phyloP scores from a whole-genome alignment of 1,284 basidiomycete genomes.

The Athelia psychrophila region DNA sequence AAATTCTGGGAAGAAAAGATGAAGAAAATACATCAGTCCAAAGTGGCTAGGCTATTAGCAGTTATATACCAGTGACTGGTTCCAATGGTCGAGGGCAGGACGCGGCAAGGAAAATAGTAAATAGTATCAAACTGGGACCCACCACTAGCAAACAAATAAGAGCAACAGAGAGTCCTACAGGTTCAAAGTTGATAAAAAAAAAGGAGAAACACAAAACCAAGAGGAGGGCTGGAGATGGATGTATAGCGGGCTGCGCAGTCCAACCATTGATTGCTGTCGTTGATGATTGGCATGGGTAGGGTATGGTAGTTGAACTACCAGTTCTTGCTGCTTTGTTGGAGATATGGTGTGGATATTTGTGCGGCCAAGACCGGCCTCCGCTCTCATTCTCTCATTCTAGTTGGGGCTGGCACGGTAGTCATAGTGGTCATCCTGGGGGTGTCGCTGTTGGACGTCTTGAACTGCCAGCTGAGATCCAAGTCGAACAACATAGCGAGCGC shows the following conservation, averaged over 20 bases:
- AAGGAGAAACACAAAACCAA: not conserved
- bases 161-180: not conserved
- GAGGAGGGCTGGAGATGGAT: not conserved
- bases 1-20: too few relatives aligned
- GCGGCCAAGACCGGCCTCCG: slow-evolving; percentile 48
- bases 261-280: not conserved
- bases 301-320: slow-evolving; percentile 40
- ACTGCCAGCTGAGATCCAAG: slow-evolving; percentile 55
- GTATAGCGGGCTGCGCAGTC: not conserved
- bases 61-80: too few relatives aligned
- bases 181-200: not conserved
- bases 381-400: slow-evolving; percentile 43
- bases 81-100: not conserved
- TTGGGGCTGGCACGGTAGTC: slow-evolving; percentile 21
- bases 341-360: slow-evolving; percentile 62
- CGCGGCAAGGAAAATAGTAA: not conserved
- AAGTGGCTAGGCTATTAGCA: too few relatives aligned
- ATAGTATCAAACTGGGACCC: not conserved
- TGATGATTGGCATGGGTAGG: not conserved
- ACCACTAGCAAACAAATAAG: not conserved
- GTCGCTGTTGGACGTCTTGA: slow-evolving; percentile 46
- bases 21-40: too few relatives aligned
- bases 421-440: slow-evolving; percentile 38
- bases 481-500: slow-evolving; percentile 61
- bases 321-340: slow-evolving; percentile 72